Evolutionary conservation across 768 basidiomycete species (phyloP).

Genomic region (Botryobasidium botryosum): DNA sequence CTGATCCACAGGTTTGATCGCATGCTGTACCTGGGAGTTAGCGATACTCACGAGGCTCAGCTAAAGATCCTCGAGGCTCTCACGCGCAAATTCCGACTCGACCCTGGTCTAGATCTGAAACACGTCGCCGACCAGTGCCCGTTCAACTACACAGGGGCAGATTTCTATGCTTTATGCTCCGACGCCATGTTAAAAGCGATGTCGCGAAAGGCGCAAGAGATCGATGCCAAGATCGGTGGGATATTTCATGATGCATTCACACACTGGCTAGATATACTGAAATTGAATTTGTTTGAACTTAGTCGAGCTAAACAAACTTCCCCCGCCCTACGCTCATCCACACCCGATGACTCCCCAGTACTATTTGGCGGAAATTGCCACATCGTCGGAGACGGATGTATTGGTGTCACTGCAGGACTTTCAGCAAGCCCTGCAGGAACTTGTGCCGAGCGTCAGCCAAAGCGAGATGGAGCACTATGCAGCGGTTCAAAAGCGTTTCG

Average conservation of each 20-base stretch:
- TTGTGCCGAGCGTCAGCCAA: constrained; percentile 70
- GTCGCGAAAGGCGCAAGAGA: constrained; percentile 62
- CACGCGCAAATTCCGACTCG: constrained; percentile 80
- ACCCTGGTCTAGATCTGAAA: constrained; percentile 44
- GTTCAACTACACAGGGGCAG: constrained; percentile 92
- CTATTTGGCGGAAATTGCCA: constrained; percentile 71
- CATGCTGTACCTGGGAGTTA: constrained; percentile 90
- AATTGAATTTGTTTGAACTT: constrained; percentile 12
- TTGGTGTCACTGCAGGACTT: constrained; percentile 68
- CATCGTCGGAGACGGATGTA: constrained; percentile 48
- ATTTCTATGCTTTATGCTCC: constrained; percentile 93
- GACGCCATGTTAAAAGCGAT: constrained; percentile 95
- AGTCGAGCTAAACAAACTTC: constrained; percentile 30
- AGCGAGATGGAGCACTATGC: constrained; percentile 77
- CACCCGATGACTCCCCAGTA: constrained; percentile 74
- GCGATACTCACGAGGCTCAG: constrained; percentile 71
- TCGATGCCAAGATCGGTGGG: constrained; percentile 63
- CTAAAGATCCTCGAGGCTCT: constrained; percentile 74
- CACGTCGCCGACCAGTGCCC: constrained; percentile 57
- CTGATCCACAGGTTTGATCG: constrained; percentile 70
- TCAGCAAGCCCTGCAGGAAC: constrained; percentile 43
- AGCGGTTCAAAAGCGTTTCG: constrained; percentile 52
- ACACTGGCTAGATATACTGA: constrained; percentile 7
- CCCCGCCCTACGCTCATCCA: constrained; percentile 32
- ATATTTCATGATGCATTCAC: not conserved